These are phyloP conservation scores for Zygnema circumcarinatum DNA, from an alignment of 139 green algal species.

Conservation along the genomic window DNA sequence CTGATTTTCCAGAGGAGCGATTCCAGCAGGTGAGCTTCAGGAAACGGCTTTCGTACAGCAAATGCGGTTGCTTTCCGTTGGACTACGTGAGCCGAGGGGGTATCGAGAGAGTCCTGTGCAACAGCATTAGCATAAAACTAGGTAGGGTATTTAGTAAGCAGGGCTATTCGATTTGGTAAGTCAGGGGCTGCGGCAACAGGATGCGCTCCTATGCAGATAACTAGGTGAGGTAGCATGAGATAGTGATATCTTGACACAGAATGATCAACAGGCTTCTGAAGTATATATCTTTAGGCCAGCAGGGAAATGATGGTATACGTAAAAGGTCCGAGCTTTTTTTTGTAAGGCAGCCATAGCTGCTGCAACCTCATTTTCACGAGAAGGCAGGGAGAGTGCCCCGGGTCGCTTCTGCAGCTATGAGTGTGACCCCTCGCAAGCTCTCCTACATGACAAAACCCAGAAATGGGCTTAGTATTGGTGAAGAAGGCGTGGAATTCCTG, in stretches of 20 bases:
- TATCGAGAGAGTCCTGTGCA: not conserved
- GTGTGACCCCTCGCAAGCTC: slow-evolving; percentile 13
- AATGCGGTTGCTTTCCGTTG: not conserved
- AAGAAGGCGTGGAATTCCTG: slow-evolving; percentile 28
- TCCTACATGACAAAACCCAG: slow-evolving; percentile 8
- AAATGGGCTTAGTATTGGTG: slow-evolving; percentile 2
- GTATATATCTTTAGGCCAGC: not conserved
- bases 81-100: not conserved
- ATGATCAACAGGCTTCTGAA: too few species aligned
- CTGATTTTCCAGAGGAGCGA: slow-evolving; percentile 53
- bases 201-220: too few species aligned
- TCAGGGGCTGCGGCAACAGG: too few species aligned
- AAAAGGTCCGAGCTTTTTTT: slow-evolving; percentile 18
- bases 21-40: slow-evolving; percentile 33
- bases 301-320: slow-evolving; percentile 17
- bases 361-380: not conserved
- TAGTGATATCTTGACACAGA: too few species aligned
- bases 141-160: too few species aligned
- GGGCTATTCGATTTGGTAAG: too few species aligned
- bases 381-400: not conserved
- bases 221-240: too few species aligned
- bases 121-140: too few species aligned
- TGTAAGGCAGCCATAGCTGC: not conserved
- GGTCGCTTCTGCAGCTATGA: not conserved
- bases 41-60: not conserved